Evolutionary conservation across 768 basidiomycete genomes (phyloP), one percentile per base, ranked within the genome.

Genomic region (Tylopilus rubrobrunneus): DNA sequence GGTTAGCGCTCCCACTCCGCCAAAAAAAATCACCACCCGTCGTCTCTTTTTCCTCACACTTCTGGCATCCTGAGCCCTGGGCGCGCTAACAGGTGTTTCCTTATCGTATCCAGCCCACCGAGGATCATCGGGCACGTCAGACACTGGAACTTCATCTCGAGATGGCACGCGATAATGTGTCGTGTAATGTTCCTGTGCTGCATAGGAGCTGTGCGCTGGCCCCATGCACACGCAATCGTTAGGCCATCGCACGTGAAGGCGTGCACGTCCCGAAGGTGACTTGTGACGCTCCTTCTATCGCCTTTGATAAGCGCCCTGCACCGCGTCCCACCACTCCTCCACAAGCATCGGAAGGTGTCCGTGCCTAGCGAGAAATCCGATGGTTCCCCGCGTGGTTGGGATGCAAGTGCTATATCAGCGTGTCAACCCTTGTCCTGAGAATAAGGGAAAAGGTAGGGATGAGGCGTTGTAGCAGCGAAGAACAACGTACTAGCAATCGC

Each of bases 141-240:
- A 39, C 67, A 68, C 17, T 25, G 3, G 42, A 61, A 56, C 40
- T 61, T 69, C 45, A 68, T 46, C 52, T 44, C 67, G 6, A 68
- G 17, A 14, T 68, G 67, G 37, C 53, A 59, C 0, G 65, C 31
- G 12, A 69, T 43, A 12, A 68, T 63, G 28, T 68, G 67, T 1
- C 67, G 53, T 4, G 67, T 53, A 11, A 69, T 46, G 15, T 65
- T 68, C 21, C 67, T 43, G 25, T 63, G 61, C 45, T 69, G 67
- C 55, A 68, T 59, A 4, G 2, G 1, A 11, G 28, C 2, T 10
- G 11, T 28, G 47, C 67, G 69, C 0, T 28, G 49, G 6, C 33
- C 41, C 67, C 67, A 68, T 7, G 48, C 47, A 27, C 67, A 69
- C 0, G 1, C 36, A 33, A 56, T 44, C 37, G 1, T 29, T n/a